Evolutionary conservation across 2,329 filamentous ascomycete species (phyloP).

Genomic region (Fusarium sp.): DNA sequence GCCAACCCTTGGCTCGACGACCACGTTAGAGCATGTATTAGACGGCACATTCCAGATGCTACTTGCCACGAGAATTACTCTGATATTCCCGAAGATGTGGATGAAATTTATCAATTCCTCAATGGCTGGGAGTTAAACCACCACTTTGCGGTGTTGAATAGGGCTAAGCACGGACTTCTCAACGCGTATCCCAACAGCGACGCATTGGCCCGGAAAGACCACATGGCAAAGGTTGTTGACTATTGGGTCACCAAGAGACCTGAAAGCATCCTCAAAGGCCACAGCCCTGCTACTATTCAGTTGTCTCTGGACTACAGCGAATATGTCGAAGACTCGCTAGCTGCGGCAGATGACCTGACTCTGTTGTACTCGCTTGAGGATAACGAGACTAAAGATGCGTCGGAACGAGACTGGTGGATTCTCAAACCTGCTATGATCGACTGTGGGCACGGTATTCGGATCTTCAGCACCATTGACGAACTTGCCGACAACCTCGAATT

Average conservation of each 20-base stretch:
- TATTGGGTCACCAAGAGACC: slow-evolving; percentile 56
- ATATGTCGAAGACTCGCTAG: slow-evolving; percentile 55
- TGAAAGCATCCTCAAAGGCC: slow-evolving; percentile 49
- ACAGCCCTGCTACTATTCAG: slow-evolving; percentile 52
- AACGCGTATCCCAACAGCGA: slow-evolving; percentile 58
- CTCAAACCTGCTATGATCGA: slow-evolving; percentile 57
- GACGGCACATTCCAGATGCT: slow-evolving; percentile 47
- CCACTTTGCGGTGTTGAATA: slow-evolving; percentile 53
- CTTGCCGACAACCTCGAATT: slow-evolving; percentile 54
- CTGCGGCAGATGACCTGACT: slow-evolving; percentile 54
- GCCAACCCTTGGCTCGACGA: slow-evolving; percentile 52
- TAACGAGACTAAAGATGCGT: slow-evolving; percentile 48
- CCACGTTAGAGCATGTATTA: slow-evolving; percentile 51
- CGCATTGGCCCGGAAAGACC: slow-evolving; percentile 55
- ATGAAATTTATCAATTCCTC: slow-evolving; percentile 51
- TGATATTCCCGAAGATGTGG: slow-evolving; percentile 46
- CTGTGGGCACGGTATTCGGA: slow-evolving; percentile 56
- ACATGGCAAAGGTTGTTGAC: slow-evolving; percentile 53
- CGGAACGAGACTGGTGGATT: slow-evolving; percentile 57
- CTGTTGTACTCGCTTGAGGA: slow-evolving; percentile 54
- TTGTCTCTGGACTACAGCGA: slow-evolving; percentile 56
- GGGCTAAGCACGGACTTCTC: slow-evolving; percentile 49
- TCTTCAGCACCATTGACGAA: slow-evolving; percentile 56
- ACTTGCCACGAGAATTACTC: slow-evolving; percentile 49
- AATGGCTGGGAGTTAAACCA: slow-evolving; percentile 54